phyloP scores from a whole-genome alignment of 768 basidiomycete species.

The Cyclocybe cylindracea region DNA sequence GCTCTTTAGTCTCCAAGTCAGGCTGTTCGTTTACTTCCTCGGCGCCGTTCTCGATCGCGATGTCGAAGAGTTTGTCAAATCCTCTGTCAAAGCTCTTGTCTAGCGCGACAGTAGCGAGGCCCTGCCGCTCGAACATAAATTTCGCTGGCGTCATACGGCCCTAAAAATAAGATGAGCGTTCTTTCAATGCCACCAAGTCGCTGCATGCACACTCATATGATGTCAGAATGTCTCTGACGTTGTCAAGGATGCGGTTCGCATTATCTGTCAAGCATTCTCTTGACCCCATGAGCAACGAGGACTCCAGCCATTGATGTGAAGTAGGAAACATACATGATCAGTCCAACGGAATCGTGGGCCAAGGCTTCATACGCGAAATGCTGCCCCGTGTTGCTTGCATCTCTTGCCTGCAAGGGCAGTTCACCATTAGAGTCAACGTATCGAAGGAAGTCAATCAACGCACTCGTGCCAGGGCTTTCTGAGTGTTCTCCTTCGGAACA shows the following conservation, averaged over 20 bases:
- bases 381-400: constrained; percentile 50
- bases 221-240: constrained; percentile 52
- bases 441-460: too few relatives aligned
- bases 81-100: constrained; percentile 36
- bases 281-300: constrained; percentile 3
- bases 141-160: constrained; percentile 64
- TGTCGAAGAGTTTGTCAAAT: constrained; percentile 38
- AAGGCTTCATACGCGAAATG: constrained; percentile 63
- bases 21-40: constrained; percentile 20
- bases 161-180: constrained; percentile 30
- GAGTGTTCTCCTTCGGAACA: constrained; percentile 71
- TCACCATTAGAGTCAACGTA: too few relatives aligned
- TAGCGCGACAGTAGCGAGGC: constrained; percentile 47
- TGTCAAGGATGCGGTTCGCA: constrained; percentile 58
- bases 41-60: constrained; percentile 26
- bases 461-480: constrained; percentile 60
- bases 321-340: constrained; percentile 55
- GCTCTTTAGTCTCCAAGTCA: background rate
- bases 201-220: constrained; percentile 41
- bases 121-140: constrained; percentile 63
- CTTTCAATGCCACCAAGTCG: background rate
- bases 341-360: constrained; percentile 53
- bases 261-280: constrained; percentile 55
- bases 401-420: constrained; percentile 32
- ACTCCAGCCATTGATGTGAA: background rate